Evolutionary conservation across 23 red algal genomes (phyloP).

Genomic region (Rhodosorus marinus): DNA sequence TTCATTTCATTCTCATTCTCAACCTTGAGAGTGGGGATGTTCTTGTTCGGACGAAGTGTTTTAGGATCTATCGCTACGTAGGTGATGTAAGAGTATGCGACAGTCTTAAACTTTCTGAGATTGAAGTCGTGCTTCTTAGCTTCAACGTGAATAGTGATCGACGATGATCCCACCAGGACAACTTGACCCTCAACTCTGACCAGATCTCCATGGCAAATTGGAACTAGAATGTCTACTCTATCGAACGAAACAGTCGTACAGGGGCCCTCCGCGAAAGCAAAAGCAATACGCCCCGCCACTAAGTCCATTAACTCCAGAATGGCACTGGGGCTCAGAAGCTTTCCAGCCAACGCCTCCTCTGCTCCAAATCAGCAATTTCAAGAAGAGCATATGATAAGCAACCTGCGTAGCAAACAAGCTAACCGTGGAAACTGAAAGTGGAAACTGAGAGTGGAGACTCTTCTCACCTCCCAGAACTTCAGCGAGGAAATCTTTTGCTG

Average conservation of each 20-base stretch:
- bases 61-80: constrained; percentile 1
- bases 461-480: background rate
- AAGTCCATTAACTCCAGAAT: constrained; percentile 4
- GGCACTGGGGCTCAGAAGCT: background rate
- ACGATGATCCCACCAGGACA: background rate
- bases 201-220: background rate
- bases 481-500: background rate
- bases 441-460: too few species aligned
- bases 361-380: too few species aligned
- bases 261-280: background rate
- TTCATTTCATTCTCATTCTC: background rate
- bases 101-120: background rate
- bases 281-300: background rate
- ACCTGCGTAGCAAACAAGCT: too few species aligned
- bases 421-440: too few species aligned
- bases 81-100: background rate
- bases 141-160: background rate
- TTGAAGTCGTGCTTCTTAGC: background rate
- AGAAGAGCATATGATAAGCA: too few species aligned
- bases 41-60: constrained; percentile 1
- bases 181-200: background rate
- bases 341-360: background rate
- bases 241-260: constrained; percentile 3
- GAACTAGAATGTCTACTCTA: background rate
- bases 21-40: background rate